These are phyloP conservation scores for Santalum album DNA, from an alignment of 164 flowering plant species.

Conservation along the genomic window DNA sequence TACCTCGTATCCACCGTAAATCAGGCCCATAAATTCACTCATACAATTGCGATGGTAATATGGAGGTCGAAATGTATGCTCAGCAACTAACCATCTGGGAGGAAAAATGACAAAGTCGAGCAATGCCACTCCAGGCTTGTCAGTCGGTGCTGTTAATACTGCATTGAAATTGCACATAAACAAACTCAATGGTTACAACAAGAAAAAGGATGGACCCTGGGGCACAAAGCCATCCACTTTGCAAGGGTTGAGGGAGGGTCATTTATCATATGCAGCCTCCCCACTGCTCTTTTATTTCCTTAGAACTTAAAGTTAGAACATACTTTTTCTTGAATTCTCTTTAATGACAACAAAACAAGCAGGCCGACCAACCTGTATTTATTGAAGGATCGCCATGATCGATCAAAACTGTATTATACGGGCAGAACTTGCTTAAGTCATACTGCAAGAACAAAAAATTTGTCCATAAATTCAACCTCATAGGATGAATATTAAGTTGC, in stretches of 20 bases:
- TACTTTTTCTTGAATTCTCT: no score
- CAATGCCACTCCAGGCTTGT: constrained; percentile 89
- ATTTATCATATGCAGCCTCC: no score
- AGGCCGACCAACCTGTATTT: constrained; percentile 54
- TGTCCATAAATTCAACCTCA: constrained; percentile 4
- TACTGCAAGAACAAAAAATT: constrained; percentile 49
- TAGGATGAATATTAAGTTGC: not conserved
- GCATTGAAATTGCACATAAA: constrained; percentile 18
- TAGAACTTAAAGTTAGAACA: no score
- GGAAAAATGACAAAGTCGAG: constrained; percentile 98
- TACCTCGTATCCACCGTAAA: constrained; percentile 90
- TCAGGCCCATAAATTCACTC: constrained; percentile 98
- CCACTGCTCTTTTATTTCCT: no score
- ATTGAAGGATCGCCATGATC: constrained; percentile 96
- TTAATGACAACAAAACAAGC: no score
- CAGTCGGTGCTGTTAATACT: constrained; percentile 93
- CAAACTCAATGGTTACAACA: not conserved
- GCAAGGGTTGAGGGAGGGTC: no score
- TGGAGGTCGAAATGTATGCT: constrained; percentile 94
- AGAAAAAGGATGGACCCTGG: no score
- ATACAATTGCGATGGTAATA: constrained; percentile 95
- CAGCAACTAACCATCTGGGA: constrained; percentile 94
- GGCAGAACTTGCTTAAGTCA: constrained; percentile 80
- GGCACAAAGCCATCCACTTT: no score
- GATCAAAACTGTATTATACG: constrained; percentile 75